Conservation (phyloP, 345 rosid genomes). For the Murraya koenigii region DNA sequence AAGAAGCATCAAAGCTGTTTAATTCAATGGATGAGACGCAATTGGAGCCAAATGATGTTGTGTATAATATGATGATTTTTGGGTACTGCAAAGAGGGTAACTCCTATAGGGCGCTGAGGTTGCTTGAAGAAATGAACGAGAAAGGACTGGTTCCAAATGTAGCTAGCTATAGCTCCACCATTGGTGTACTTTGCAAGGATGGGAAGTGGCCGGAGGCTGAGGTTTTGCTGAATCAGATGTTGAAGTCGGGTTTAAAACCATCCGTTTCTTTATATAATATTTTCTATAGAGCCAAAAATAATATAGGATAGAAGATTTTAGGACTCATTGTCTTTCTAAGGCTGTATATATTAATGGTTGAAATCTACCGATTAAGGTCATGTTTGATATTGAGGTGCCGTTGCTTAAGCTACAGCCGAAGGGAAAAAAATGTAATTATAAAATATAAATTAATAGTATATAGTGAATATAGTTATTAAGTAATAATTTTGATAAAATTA, state of each 20-base stretch:
- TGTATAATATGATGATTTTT: slow-evolving; percentile 64
- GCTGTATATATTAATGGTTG: too few relatives aligned
- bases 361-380: background rate
- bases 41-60: slow-evolving; percentile 59
- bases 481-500: too few relatives aligned
- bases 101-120: slow-evolving; percentile 60
- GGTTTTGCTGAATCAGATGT: slow-evolving; percentile 52
- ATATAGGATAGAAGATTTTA: background rate
- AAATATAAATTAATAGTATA: too few relatives aligned
- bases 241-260: slow-evolving; percentile 42
- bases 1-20: slow-evolving; percentile 55
- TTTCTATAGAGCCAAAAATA: slow-evolving; percentile 40
- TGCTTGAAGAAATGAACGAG: slow-evolving; percentile 59
- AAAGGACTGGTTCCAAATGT: slow-evolving; percentile 54
- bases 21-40: slow-evolving; percentile 44
- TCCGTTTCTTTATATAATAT: slow-evolving; percentile 37
- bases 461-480: too few relatives aligned
- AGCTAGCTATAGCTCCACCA: slow-evolving; percentile 55
- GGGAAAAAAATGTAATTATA: too few relatives aligned
- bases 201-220: slow-evolving; percentile 63
- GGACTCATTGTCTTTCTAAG: background rate
- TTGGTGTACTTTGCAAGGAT: slow-evolving; percentile 62
- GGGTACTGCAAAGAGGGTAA: slow-evolving; percentile 77
- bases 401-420: too few relatives aligned
- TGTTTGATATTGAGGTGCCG: too few relatives aligned